These are phyloP conservation scores for Ganoderma meredithae DNA, from an alignment of 1,284 basidiomycete genomes.

Conservation along the genomic window DNA sequence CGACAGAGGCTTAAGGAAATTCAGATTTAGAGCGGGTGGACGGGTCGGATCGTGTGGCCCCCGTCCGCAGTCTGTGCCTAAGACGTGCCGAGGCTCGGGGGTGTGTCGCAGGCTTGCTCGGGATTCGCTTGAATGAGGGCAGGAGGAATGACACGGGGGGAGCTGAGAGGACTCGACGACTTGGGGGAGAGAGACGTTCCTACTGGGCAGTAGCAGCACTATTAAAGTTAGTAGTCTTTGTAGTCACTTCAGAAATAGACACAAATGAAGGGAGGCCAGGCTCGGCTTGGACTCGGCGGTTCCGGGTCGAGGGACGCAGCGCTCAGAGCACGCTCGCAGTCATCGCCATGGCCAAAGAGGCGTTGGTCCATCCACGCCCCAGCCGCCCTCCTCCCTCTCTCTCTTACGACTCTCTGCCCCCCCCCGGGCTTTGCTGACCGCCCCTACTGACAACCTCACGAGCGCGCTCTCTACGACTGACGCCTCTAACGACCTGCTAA, in stretches of 20 bases:
- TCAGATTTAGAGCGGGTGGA: neutral
- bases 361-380: slow-evolving; percentile 2
- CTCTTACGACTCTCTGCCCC: neutral
- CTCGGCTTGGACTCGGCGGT: neutral
- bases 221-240: too few relatives aligned
- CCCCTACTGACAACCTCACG: slow-evolving; percentile 16
- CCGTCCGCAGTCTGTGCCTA: slow-evolving; percentile 3
- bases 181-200: neutral
- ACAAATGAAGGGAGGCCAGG: neutral
- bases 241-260: neutral
- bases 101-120: neutral
- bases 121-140: neutral
- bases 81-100: neutral
- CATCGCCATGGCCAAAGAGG: slow-evolving; percentile 10
- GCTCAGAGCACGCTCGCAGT: slow-evolving; percentile 4
- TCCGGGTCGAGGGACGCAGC: neutral
- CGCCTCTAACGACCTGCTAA: slow-evolving; percentile 13
- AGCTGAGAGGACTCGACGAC: neutral
- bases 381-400: slow-evolving; percentile 1
- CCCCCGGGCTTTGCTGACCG: slow-evolving; percentile 3
- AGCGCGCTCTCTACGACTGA: neutral
- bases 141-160: neutral
- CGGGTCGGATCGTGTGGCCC: neutral
- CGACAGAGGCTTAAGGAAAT: slow-evolving; percentile 10
- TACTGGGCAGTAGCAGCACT: neutral